Evolutionary conservation across 345 rosid genomes (phyloP).

Genomic region (Hibiscus mutabilis): DNA sequence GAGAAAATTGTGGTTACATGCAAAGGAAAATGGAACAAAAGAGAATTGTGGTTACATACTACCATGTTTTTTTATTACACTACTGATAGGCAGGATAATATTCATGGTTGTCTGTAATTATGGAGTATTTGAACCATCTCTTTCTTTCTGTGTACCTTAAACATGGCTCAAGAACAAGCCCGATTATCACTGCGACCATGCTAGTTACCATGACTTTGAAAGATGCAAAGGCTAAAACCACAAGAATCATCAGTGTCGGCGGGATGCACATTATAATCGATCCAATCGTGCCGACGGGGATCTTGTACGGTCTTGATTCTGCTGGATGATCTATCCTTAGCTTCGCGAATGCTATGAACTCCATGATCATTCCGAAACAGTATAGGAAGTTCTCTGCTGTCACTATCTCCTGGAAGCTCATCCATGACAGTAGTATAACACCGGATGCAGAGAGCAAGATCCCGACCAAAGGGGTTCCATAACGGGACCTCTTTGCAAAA

Average conservation of each 20-base stretch:
- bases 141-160: background rate
- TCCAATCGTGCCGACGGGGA: constrained; percentile 55
- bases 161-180: constrained; percentile 17
- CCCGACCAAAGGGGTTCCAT: constrained; percentile 63
- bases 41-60: background rate
- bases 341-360: constrained; percentile 54
- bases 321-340: constrained; percentile 39
- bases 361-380: constrained; percentile 74
- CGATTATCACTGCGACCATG: constrained; percentile 35
- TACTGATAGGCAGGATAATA: background rate
- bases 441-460: constrained; percentile 69
- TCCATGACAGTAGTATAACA: constrained; percentile 61
- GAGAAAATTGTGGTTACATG: background rate
- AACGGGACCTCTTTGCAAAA: constrained; percentile 46
- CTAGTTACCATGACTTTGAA: constrained; percentile 46
- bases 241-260: background rate
- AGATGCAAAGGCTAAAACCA: constrained; percentile 49
- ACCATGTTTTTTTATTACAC: background rate
- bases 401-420: constrained; percentile 73
- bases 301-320: constrained; percentile 52
- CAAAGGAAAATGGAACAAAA: background rate
- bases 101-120: background rate
- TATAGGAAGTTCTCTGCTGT: constrained; percentile 70
- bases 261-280: background rate
- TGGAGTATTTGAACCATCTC: constrained; percentile 1